Evolutionary conservation across 306 rosid genomes (phyloP), one percentile per base, ranked within the genome.

Genomic region (Citrullus colocynthis): DNA sequence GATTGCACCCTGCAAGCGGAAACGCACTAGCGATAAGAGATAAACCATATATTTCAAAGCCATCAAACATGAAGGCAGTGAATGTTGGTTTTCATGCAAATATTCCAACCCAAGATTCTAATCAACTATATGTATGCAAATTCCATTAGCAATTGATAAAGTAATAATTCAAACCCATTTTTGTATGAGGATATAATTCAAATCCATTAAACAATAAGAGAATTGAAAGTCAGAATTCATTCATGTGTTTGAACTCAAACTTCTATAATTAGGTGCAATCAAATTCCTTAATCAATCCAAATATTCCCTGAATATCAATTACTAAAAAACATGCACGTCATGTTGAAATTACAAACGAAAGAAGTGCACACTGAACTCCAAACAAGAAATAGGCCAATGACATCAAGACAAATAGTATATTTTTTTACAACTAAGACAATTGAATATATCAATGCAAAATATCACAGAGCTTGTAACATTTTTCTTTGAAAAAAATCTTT

Each of bases 1-100:
- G 59, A 92, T 88, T 28, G 88, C 92, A 77, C 81, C 89, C 99
- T 95, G 90, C 82, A 92, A 82, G 73, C n/a, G 34, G 56, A 82
- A 61, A 44, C 14, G 58, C 56, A 60, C 5, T 42, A 45, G 41
- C 42, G 12, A 20, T 78, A 44, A 62, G 80, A 75, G 66, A 56
- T 20, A 51, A 28, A 73, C 34, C n/a, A 7, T 21, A 75, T 14
- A 57, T 36, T 36, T 42, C n/a, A 75, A 77, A 60, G 20, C 34
- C 74, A 20, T 66, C 34, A 6, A 66, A 66, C 30, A 70, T 14
- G 7, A 45, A n/a, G 39, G 32, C 24, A 60, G 57, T 57, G 66
- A 61, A 42, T 5, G 17, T 16, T 6, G 7, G 39, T 28, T 41
- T 39, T 72, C 24, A 30, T 49, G 20, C 6, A 36, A 70, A 12